These are phyloP conservation scores for Fraxinus sp. DNA, from an alignment of 305 asterid genomes.

Conservation along the genomic window DNA sequence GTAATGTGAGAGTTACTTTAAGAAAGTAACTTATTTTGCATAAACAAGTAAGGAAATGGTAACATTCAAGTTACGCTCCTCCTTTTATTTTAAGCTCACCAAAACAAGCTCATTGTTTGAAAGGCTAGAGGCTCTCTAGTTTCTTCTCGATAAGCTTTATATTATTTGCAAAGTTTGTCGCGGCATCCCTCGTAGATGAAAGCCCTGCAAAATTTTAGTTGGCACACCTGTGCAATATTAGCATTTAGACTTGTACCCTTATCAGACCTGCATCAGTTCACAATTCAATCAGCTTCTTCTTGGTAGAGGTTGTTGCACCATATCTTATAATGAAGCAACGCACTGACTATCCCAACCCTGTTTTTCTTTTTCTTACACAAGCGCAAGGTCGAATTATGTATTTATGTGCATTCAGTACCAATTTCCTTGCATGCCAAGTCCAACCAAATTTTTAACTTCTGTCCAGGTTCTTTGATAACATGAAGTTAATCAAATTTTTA, in stretches of 20 bases:
- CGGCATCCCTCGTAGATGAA: background rate
- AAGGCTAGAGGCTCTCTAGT: background rate
- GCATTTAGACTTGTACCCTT: background rate
- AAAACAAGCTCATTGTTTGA: background rate
- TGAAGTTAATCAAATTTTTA: slow-evolving; percentile 21
- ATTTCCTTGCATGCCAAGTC: background rate
- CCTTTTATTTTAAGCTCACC: background rate
- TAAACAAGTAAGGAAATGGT: background rate
- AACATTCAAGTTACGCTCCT: background rate
- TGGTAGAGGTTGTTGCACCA: background rate
- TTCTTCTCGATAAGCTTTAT: background rate
- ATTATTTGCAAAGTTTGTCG: background rate
- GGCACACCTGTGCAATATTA: background rate
- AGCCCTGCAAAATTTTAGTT: background rate
- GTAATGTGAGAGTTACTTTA: background rate
- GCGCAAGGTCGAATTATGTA: background rate
- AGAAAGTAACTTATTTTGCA: background rate
- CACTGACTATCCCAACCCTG: background rate
- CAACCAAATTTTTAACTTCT: background rate
- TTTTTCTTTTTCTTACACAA: background rate
- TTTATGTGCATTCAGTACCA: background rate
- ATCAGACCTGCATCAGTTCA: background rate
- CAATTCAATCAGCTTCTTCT: background rate
- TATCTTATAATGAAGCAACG: background rate
- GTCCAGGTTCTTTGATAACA: background rate